Base-by-base conservation (phyloP, 2,329 filamentous ascomycete genomes). In the Fusarium torreyae region DNA sequence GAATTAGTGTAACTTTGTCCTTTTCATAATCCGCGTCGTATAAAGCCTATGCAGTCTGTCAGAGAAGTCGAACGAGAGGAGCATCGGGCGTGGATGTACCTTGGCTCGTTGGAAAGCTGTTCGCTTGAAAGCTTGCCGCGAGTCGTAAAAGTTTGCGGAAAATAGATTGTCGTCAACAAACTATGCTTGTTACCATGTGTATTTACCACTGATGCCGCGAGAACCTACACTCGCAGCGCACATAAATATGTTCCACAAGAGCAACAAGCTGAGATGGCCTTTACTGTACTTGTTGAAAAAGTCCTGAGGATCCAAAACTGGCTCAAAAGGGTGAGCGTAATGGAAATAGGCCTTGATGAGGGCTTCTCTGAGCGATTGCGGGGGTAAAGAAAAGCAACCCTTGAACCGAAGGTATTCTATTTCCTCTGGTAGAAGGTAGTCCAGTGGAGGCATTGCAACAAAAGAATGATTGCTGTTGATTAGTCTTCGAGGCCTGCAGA, bases 1-100 rank as follows among this genome's bases (percentile, higher is more conserved):
- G 42, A 6, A 55, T 55, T 7, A 55, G 33, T 1, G 22, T 31
- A 2, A 48, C 3, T 31, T 55, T 55, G 7, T 55, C 38, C 5
- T 55, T 55, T 14, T 48, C 22, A 8, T 38, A 55, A 14, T 55
- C 52, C 17, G 7, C 52, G 36, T 55, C 42, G 2, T 55, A 55
- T 1, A 55, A 6, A 15, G 52, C 36, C 52, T 48, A 17, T 13
- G 2, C 0, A 4, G 18, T 2, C 7, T 15, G 8, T 55, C 7
- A 48, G 52, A 11, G 7, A 2, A 11, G 1, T 22, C 11, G 3
- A 55, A 4, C 6, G 7, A 11, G 7, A 1, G 11, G 17, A 4
- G 1, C 6, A 13, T 36, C 1, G 17, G 20, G 20, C 4, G 20
- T 17, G 1, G 13, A 5, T 13, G 14, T 55, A 48, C 42, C 22